These are phyloP conservation scores for Cystoisospora suis DNA, from an alignment of 169 alveolate species.

Conservation along the genomic window DNA sequence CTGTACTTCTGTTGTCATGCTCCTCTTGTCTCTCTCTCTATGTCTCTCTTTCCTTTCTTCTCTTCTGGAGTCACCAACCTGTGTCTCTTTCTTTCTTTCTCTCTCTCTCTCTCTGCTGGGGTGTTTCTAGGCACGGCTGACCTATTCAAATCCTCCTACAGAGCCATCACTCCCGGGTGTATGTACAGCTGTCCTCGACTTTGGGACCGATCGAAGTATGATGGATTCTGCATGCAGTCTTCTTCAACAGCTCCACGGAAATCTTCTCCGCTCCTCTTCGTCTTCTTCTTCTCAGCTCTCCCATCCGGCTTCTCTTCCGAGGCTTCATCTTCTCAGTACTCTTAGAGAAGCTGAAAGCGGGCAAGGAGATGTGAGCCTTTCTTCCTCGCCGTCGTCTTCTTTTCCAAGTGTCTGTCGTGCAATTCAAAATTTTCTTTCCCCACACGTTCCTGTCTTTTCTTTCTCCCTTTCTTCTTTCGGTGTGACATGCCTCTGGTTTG, in stretches of 20 bases:
- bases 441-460: background rate
- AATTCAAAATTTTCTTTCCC: no score
- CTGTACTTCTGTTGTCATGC: background rate
- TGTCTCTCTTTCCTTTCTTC: background rate
- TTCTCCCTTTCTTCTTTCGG: background rate
- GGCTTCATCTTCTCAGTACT: no score
- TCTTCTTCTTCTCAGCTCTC: no score
- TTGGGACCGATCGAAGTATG: background rate
- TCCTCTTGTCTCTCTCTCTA: background rate
- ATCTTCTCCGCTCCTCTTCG: no score
- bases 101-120: background rate
- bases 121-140: slow-evolving; percentile 8
- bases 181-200: slow-evolving; percentile 21
- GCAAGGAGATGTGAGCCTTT: no score
- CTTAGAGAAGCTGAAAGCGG: no score
- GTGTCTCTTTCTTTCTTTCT: background rate
- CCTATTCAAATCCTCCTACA: background rate
- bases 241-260: slow-evolving; percentile 20
- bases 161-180: background rate
- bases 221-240: slow-evolving; percentile 27
- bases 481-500: background rate
- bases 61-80: background rate
- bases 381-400: background rate
- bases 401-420: no score
- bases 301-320: no score